Evolutionary conservation across 2,329 filamentous ascomycete species (phyloP).

Genomic region (Sarocladium strictum): DNA sequence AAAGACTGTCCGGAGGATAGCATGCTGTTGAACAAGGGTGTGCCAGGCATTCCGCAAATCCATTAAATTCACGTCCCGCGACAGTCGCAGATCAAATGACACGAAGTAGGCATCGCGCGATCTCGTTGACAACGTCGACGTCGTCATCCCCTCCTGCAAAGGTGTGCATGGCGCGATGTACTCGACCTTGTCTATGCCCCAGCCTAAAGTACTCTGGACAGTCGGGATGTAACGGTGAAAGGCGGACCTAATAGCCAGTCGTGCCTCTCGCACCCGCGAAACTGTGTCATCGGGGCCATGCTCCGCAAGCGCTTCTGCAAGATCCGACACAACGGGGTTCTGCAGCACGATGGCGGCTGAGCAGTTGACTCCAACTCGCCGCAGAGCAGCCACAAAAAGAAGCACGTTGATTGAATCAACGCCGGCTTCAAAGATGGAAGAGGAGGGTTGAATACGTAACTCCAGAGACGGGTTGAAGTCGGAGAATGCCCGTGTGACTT

Average conservation of each 20-base stretch:
- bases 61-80: conserved; percentile 33
- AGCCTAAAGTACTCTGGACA: conserved; percentile 30
- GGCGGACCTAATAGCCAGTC: conserved; percentile 58
- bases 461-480: conserved; percentile 39
- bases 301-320: conserved; percentile 32
- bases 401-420: conserved; percentile 84
- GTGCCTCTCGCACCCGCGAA: conserved; percentile 35
- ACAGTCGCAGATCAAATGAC: conserved; percentile 58
- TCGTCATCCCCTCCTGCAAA: conserved; percentile 81
- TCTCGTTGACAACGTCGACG: conserved; percentile 53
- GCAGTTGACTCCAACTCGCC: conserved; percentile 54
- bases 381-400: conserved; percentile 59
- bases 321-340: conserved; percentile 44
- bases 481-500: conserved; percentile 48
- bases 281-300: background rate
- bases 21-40: conserved; percentile 40
- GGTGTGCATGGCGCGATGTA: conserved; percentile 77
- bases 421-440: conserved; percentile 78
- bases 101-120: conserved; percentile 67
- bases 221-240: conserved; percentile 39
- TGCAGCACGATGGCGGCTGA: conserved; percentile 64
- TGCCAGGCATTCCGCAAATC: conserved; percentile 54
- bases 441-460: conserved; percentile 37
- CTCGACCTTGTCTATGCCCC: conserved; percentile 54
- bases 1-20: conserved; percentile 70